Base-by-base conservation (phyloP, 1,284 basidiomycete genomes). In the Inonotus hispidus region DNA sequence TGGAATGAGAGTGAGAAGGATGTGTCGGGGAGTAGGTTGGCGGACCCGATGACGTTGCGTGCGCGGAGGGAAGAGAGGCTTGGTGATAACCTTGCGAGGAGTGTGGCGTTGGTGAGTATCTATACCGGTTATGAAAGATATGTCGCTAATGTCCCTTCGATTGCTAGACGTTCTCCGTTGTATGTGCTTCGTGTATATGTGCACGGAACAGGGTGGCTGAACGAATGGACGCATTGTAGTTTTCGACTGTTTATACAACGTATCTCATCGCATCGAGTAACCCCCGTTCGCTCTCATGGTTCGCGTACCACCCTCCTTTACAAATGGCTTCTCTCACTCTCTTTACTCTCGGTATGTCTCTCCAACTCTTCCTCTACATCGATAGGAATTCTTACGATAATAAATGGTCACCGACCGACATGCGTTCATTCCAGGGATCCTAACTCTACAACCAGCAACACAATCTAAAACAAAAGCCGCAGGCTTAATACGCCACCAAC, bases 361-460 rank as follows among this genome's bases (percentile, higher is more conserved):
- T 25, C 41, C 8, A 29, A 6, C 29, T 29, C 52, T 21, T 39
- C 27, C 37, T 53, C 56, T n/a, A n/a, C n/a, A n/a, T n/a, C n/a
- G n/a, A n/a, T n/a, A n/a, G n/a, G n/a, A n/a, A n/a, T n/a, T n/a
- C n/a, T n/a, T n/a, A n/a, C n/a, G n/a, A n/a, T n/a, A n/a, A n/a
- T n/a, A n/a, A n/a, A n/a, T n/a, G n/a, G n/a, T n/a, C n/a, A n/a
- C n/a, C n/a, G n/a, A n/a, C n/a, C n/a, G n/a, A 21, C 41, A 21
- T 43, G 1, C 19, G 13, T 41, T 5, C 11, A 41, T 41, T 32
- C 8, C 39, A 88, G 87, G 84, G n/a, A 81, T 90, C 53, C 63
- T 87, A 64, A 88, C 85, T n/a, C 80, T 91, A 6, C 88, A 91
- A 67, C 86, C 88, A 0, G 89, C 88, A 1, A 80, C 82, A 3